A percentile compares a stretch with the other conserved stretches of the same genome.
Conservation (phyloP, 2,329 filamentous ascomycete species). For the Fusarium sp. region DNA sequence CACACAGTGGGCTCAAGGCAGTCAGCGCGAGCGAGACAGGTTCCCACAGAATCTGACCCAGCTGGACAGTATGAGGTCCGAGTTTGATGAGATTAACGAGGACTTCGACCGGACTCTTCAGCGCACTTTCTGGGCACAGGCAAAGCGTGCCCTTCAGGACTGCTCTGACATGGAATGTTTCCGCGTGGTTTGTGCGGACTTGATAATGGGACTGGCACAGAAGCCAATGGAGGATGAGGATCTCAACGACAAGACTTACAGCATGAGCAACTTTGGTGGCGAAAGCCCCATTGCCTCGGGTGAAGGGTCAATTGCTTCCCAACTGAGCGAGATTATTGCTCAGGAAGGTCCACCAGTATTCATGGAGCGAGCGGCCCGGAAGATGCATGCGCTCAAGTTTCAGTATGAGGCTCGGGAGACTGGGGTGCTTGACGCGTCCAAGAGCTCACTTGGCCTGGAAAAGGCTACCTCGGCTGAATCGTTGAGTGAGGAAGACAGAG, state of each 20-base stretch:
- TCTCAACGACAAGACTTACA: slow-evolving; percentile 19
- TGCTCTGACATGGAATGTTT: slow-evolving; percentile 55
- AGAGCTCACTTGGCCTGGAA: slow-evolving; percentile 42
- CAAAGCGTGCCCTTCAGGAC: slow-evolving; percentile 51
- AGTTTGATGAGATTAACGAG: slow-evolving; percentile 45
- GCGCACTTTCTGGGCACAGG: slow-evolving; percentile 54
- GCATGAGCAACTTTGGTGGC: slow-evolving; percentile 28
- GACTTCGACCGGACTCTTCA: slow-evolving; percentile 55
- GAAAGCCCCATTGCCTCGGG: slow-evolving; percentile 37
- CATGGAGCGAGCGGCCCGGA: slow-evolving; percentile 54
- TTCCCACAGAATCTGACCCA: slow-evolving; percentile 39
- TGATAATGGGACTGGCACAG: slow-evolving; percentile 55
- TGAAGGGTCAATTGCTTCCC: slow-evolving; percentile 44
- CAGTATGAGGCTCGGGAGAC: slow-evolving; percentile 48
- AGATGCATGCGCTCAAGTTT: slow-evolving; percentile 53
- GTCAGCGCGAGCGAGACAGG: slow-evolving; percentile 43
- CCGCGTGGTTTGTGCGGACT: slow-evolving; percentile 54
- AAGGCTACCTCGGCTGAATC: slow-evolving; percentile 36
- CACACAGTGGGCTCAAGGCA: slow-evolving; percentile 57
- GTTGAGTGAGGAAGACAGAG: slow-evolving; percentile 48
- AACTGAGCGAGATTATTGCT: slow-evolving; percentile 47
- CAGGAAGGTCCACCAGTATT: slow-evolving; percentile 46
- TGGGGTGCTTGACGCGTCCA: slow-evolving; percentile 41
- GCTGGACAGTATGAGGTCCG: slow-evolving; percentile 39
- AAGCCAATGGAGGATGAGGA: slow-evolving; percentile 48